Base-by-base conservation (phyloP, 2,329 filamentous ascomycete genomes). In the Xylariaceae sp. region DNA sequence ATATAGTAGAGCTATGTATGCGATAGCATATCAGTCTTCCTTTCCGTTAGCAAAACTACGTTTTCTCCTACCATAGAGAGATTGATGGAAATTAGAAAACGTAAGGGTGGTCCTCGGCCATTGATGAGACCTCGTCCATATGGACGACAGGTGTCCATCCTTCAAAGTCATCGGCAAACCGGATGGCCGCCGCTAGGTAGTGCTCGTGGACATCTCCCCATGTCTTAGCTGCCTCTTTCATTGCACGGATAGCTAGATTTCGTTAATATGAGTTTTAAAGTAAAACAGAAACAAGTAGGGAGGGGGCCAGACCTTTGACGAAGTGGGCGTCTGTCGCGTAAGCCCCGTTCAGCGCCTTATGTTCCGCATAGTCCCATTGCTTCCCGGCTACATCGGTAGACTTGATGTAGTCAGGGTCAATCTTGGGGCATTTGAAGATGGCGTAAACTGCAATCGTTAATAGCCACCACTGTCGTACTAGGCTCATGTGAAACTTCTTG, bases 401-500 rank as follows among this genome's bases (percentile, higher is more conserved):
- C 4, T 80, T 78, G 59, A 94, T 80, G 34, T 82, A 79, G 58
- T 87, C 82, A n/a, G 83, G 76, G 57, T 88, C 82, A 58, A 96
- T 84, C 59, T 80, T 76, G 0, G 92, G 94, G 17, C 93, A 82
- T 30, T 88, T 76, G 69, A 90, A 87, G 1, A 86, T 77, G 56
- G 96, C 84, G 71, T 94, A 97, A 9, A 92, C 82, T 0, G 86
- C 83, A 48, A 97, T 73, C 0, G 88, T 85, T 48, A 96, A 82
- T 4, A 99, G 76, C 89, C 91, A 96, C 92, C 94, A 97, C 72
- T 96, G 87, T 45, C 89, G 81, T 7, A 97, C 80, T 3, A 99
- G 77, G 18, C 78, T 77, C 51, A 91, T 73, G 66, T 96, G 93
- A 67, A 87, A 88, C 68, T 85, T 83, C 11, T 80, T 74, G 0